These are phyloP conservation scores for Globisporangium okanoganense DNA, from an alignment of 352 stramenopile genomes.

Conservation along the genomic window DNA sequence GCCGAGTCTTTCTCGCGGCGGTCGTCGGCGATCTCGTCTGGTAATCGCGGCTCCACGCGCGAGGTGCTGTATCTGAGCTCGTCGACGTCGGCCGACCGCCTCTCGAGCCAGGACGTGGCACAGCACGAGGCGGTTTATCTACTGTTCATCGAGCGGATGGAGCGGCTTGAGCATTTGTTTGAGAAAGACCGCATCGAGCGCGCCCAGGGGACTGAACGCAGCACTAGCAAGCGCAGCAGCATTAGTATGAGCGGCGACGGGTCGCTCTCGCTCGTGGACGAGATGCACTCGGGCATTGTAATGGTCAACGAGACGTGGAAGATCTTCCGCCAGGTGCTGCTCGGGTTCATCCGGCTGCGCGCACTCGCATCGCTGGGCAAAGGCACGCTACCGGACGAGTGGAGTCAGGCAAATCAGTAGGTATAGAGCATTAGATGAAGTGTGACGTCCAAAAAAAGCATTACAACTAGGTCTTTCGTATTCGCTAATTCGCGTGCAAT, in stretches of 20 bases:
- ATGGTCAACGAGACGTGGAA: conserved; percentile 71
- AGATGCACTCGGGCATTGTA: conserved; percentile 25
- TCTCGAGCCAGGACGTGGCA: conserved; percentile 69
- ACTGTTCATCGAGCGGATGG: conserved; percentile 51
- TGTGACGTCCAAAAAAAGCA: too few relatives aligned
- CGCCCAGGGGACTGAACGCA: too few relatives aligned
- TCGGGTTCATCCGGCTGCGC: conserved; percentile 55
- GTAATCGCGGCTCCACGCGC: conserved; percentile 9
- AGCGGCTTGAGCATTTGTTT: conserved; percentile 36
- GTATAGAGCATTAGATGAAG: too few relatives aligned
- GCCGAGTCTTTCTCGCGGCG: conserved; percentile 32
- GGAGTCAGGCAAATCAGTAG: conserved; percentile 18
- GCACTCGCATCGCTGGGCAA: conserved; percentile 40
- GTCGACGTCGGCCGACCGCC: conserved; percentile 25
- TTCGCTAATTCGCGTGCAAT: too few relatives aligned
- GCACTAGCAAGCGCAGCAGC: conserved; percentile 17
- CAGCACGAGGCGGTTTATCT: conserved; percentile 54
- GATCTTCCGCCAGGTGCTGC: conserved; percentile 65
- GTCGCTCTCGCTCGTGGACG: conserved; percentile 29
- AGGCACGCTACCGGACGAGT: conserved; percentile 61
- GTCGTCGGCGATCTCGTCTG: conserved; percentile 4
- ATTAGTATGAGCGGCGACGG: conserved; percentile 17
- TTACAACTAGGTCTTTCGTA: too few relatives aligned
- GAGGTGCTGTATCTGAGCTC: conserved; percentile 57
- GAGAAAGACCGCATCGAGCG: not conserved